Conservation (phyloP, 495 filamentous ascomycete genomes). For the Chaetomidium leptoderma region DNA sequence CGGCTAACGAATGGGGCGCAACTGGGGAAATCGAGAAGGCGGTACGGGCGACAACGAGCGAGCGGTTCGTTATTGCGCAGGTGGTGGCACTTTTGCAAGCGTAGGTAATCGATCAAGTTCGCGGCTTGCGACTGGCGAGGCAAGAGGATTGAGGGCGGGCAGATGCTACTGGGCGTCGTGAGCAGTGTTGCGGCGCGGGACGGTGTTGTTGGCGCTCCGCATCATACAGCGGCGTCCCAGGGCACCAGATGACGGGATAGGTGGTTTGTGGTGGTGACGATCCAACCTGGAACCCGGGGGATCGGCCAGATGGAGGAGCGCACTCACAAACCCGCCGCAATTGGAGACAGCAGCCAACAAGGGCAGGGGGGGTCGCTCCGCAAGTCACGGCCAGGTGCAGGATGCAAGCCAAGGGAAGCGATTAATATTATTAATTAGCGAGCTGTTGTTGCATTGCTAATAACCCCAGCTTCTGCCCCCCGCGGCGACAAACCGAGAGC, state of each 20-base stretch:
- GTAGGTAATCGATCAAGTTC: background rate
- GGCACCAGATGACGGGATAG: background rate
- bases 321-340: conserved; percentile 4
- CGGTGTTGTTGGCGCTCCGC: conserved; percentile 5
- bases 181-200: background rate
- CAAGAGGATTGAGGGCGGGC: background rate
- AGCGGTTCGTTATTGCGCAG: background rate
- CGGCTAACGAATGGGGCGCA: background rate
- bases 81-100: background rate
- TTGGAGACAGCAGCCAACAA: background rate
- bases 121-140: conserved; percentile 1
- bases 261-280: background rate
- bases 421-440: conserved; percentile 9
- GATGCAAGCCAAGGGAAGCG: conserved; percentile 1
- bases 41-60: background rate
- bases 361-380: no score
- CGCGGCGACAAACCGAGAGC: background rate
- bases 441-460: background rate
- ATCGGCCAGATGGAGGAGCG: background rate
- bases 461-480: background rate
- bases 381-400: background rate
- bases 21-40: background rate
- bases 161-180: conserved; percentile 2
- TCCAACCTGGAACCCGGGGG: conserved; percentile 2
- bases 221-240: conserved; percentile 7